Evolutionary conservation across 2,329 filamentous ascomycete genomes (phyloP), one percentile per base, ranked within the genome.

Genomic region (Alternaria alternata): DNA sequence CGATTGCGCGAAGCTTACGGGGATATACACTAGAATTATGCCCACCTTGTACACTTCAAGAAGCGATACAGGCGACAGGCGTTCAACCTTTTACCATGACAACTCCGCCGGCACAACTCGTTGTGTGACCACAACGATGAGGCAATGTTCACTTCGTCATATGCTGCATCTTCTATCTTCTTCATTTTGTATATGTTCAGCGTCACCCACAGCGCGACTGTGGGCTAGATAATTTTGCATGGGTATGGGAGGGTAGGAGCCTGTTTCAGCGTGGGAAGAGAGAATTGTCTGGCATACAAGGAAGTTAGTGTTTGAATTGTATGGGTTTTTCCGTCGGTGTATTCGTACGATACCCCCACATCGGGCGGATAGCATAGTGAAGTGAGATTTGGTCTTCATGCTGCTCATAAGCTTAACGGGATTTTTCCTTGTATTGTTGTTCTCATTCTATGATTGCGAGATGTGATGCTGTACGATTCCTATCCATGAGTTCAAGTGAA

Each of bases 281-380:
- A n/a, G 9, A 32, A 20, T 9, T 14, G 3, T 49, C 30, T 24
- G 32, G 14, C 32, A 7, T 22, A 49, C 3, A 18, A 32, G 22
- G 16, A 18, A 20, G 26, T 12, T 16, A 20, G 34, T 14, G 16
- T 36, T 16, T 51, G 6, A 22, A 28, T 4, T 26, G 7, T 24
- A 5, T 5, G 16, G 4, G 34, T 24, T 36, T 51, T 18, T 47
- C 18, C 34, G 24, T 58, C 41, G 26, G 26, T 47, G 55, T 46
- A 26, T 47, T 43, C 38, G 48, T 39, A 51, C 57, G 38, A 59
- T 59, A 59, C 57, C 57, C 57, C 30, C 14, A 34, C 36, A 38
- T 53, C 7, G 18, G 14, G 47, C 41, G 20, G 41, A 44, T 34
- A 39, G 36, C 44, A 24, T 57, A 36, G n/a, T 18, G 11, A 51